Evolutionary conservation across 495 filamentous ascomycete genomes (phyloP), one percentile per base, ranked within the genome.

Genomic region (Cercophora scortea): DNA sequence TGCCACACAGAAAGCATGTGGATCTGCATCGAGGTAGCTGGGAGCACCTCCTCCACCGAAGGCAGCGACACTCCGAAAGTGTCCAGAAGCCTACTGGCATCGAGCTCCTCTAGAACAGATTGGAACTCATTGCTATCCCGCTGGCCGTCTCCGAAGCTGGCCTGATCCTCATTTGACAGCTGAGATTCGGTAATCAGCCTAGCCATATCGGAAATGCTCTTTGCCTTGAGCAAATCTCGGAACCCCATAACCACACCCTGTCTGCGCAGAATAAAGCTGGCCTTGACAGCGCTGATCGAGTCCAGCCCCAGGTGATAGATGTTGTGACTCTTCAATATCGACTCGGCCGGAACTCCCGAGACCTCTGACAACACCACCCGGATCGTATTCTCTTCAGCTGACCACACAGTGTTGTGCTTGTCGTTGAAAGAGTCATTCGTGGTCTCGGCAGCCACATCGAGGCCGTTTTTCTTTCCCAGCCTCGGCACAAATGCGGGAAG

Each of bases 291-390:
- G 49, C 85, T 88, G 60, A 97, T 89, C 3, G 91, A 96, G 62
- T 97, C 91, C 36, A 96, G 74, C 7, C 92, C 91, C 7, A 97
- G 75, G 57, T 88, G 83, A 62, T 92, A 94, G 18, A 96, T 86
- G 18, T 79, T 88, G 39, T 83, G 74, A n/a, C 70, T 67, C 32
- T 76, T 75, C 8, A 71, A 64, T 36, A 96, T 90, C 10, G 77
- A 69, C 2, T 76, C 59, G n/a, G 74, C 67, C 0, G 84, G 65
- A 0, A 88, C 63, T 10, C 76, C 78, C 0, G 88, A 84, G 5
- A 90, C 71, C 32, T 81, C 66, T 0, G 84, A 74, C 13, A 96
- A 74, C 2, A 84, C 78, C 42, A 74, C 69, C 0, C 85, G 72
- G 50, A 96, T 78, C 0, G 54, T 70, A 4, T 61, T 57, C 56